Base-by-base conservation (phyloP, 1,284 basidiomycete species). In the Mixia osmundae region DNA sequence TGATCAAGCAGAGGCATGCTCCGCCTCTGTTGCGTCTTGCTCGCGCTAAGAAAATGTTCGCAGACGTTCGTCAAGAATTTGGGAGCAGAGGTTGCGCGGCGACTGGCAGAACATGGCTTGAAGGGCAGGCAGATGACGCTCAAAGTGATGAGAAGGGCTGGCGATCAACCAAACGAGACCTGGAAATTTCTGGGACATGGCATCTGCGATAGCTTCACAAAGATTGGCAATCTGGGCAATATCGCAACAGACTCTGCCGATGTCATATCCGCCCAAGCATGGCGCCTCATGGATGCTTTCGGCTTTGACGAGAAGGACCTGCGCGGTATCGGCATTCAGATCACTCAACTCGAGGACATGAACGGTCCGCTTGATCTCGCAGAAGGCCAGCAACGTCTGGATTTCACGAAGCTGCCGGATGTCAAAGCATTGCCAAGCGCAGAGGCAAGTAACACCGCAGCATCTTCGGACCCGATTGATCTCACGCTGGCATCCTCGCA, bases 181-280 rank as follows among this genome's bases (percentile, higher is more conserved):
- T 75, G 87, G 1, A 97, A 95, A 76, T 94, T 94, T 45, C 64
- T 95, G 46, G 89, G 89, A 0, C 87, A 95, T 50, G 89, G 89
- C 1, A 57, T 67, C 8, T 94, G 85, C 54, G 72, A 85, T 37
- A 65, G 71, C 1, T 76, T 74, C 58, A 83, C 71, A 53, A 77
- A 75, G 51, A 76, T 77, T 45, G 59, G 27, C 33, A 11, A 11
- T 19, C 16, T 24, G 11, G 19, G 24, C 10, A 21, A 24, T 24
- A 8, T 25, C 15, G 25, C 33, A n/a, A 18, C 12, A 15, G 33
- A 20, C n/a, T 36, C 41, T 59, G 0, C 56, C 67, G 2, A 59
- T 87, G 1, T 57, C 62, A 76, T 97, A 33, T 75, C 70, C 0
- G 64, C 70, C n/a, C 71, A 75, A 38, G 75, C 78, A 1, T 76